A percentile compares a stretch with the other conserved stretches of the same genome.
Evolutionary conservation across 768 basidiomycete genomes (phyloP).

Genomic region (Termitomyces sp.): DNA sequence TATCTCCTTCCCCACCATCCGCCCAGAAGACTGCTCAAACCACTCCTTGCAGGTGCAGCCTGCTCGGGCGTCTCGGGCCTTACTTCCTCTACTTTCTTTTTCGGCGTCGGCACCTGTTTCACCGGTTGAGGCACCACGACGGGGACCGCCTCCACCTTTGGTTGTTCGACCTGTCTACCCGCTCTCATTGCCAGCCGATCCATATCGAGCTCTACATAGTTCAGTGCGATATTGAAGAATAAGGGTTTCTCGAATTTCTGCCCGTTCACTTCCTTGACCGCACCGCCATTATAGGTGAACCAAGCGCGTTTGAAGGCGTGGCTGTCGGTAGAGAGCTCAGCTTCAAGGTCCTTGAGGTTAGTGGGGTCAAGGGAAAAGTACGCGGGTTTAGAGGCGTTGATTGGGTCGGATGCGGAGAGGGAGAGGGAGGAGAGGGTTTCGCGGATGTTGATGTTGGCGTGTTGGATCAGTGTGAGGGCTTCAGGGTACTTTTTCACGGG

Average conservation of each 20-base stretch:
- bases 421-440: conserved; percentile 56
- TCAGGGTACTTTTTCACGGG: conserved; percentile 69
- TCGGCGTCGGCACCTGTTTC: conserved; percentile 43
- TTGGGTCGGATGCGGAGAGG: conserved; percentile 41
- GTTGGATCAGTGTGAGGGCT: conserved; percentile 64
- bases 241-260: conserved; percentile 67
- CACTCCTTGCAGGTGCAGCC: conserved; percentile 38
- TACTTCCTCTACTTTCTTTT: conserved; percentile 54
- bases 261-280: conserved; percentile 37
- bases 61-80: conserved; percentile 48
- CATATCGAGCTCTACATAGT: conserved; percentile 87
- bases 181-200: conserved; percentile 66
- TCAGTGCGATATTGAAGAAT: conserved; percentile 93
- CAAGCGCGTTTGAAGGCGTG: conserved; percentile 64
- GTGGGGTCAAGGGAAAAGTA: conserved; percentile 51
- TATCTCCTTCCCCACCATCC: conserved; percentile 75
- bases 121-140: conserved; percentile 17
- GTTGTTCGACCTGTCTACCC: conserved; percentile 44
- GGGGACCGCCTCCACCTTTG: conserved; percentile 11
- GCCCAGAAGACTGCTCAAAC: conserved; percentile 64
- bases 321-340: conserved; percentile 39
- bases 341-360: conserved; percentile 50
- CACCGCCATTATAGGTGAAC: conserved; percentile 76
- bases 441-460: conserved; percentile 67
- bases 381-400: conserved; percentile 32